Evolutionary conservation across 2,329 filamentous ascomycete genomes (phyloP), one percentile per base, ranked within the genome.

Genomic region (Microdochium paspali): DNA sequence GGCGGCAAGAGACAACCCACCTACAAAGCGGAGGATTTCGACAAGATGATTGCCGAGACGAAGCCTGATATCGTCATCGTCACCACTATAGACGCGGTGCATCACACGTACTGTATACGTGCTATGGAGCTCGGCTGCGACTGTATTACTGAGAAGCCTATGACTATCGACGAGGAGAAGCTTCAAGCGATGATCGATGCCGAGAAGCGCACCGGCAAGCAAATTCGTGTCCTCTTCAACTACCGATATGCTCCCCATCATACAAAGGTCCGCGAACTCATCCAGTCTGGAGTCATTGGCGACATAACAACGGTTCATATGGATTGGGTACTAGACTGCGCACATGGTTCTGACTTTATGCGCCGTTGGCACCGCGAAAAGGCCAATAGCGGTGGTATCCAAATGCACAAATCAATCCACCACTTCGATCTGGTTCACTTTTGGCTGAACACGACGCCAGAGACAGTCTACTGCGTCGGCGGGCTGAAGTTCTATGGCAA

Each of bases 181-280:
- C 67, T 68, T 44, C 65, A 63, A 24, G 58, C 63, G 44, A 74
- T 74, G 45, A 63, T 74, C 44, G 63, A 69, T 50, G 66, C 68
- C 3, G 70, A 71, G 10, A 64, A 73, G 47, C 59, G 64, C 12
- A 74, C 70, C 2, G 64, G 66, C 4, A 58, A 61, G 20, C 62
- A 67, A 48, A 61, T 74, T 4, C 62, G 71, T 3, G 71, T 74
- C 5, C 68, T 69, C 0, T 75, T 75, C 60, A 75, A 75, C 54
- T 75, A 75, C 55, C 69, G 71, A 6, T 75, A 74, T 49, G 70
- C 71, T 39, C 72, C 72, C 3, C 72, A 74, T 52, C 71, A 74
- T 53, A 75, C 70, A n/a, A 73, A 70, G 50, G 62, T 74, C 2
- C 65, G 63, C 45, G 68, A 73, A 52, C 51, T 74, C 0, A 51